Base-by-base conservation (phyloP, 78 protist species). In the Pigoraptor vietnamica region DNA sequence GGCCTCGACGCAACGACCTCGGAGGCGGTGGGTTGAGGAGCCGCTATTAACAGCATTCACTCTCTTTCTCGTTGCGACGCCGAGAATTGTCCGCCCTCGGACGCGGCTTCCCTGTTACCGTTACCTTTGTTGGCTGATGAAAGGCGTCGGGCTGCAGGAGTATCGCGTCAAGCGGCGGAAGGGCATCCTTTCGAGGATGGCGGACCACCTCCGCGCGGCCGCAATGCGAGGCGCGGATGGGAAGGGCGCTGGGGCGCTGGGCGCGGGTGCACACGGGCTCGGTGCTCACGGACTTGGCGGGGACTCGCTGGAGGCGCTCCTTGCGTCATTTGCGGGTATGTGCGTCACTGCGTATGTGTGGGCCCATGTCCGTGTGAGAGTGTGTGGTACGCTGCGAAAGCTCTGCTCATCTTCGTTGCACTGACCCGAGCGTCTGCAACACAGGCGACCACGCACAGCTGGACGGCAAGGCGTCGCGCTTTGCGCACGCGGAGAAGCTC, bases 1-100 rank as follows among this genome's bases (percentile, higher is more conserved):
- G 96, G 96, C 37, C 39, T 84, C n/a, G 39, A 79, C 48, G 89
- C 95, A 19, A 95, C 95, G 83, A 23, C 91, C 23, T 48, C 37
- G 0, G 35, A 32, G 0, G 48, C 39, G 37, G 32, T 9, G n/a
- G 10, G 34, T 0, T 19, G 33, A n/a, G n/a, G n/a, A n/a, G n/a
- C n/a, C n/a, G n/a, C n/a, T n/a, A n/a, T n/a, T n/a, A n/a, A n/a
- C n/a, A n/a, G n/a, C n/a, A n/a, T n/a, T n/a, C n/a, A n/a, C n/a
- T n/a, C n/a, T n/a, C n/a, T n/a, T n/a, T n/a, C n/a, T n/a, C n/a
- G n/a, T n/a, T n/a, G n/a, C n/a, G n/a, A n/a, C n/a, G n/a, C n/a
- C n/a, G n/a, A n/a, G n/a, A n/a, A n/a, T n/a, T n/a, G n/a, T n/a
- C n/a, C n/a, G n/a, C n/a, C n/a, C n/a, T n/a, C n/a, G n/a, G n/a